Evolutionary conservation across 75 land plant genomes (phyloP).

Genomic region (Ceratopteris richardii): DNA sequence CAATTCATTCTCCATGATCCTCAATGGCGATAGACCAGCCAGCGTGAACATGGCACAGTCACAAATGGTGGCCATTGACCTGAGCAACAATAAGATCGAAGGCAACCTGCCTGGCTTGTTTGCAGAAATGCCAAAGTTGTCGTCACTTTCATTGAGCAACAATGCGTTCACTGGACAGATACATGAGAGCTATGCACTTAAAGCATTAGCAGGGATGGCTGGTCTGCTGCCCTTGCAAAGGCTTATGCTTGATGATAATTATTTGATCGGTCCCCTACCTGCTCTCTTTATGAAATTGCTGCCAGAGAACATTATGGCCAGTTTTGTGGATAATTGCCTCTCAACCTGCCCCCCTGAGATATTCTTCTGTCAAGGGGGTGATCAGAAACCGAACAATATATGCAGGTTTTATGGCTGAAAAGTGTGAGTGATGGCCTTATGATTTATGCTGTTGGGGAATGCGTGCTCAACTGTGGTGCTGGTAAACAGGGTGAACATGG

Average conservation of each 20-base stretch:
- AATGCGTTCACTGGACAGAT: constrained; percentile 9
- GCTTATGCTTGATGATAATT: constrained; percentile 22
- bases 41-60: neutral
- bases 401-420: neutral
- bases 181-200: constrained; percentile 13
- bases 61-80: constrained; percentile 4
- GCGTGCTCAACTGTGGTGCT: no score
- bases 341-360: constrained; percentile 15
- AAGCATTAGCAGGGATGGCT: constrained; percentile 10
- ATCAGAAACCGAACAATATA: neutral
- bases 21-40: neutral
- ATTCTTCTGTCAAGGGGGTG: constrained; percentile 21
- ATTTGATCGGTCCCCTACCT: constrained; percentile 16
- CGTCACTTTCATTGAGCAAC: constrained; percentile 10
- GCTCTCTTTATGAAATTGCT: constrained; percentile 9
- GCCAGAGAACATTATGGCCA: constrained; percentile 11
- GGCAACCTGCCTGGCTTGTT: constrained; percentile 8
- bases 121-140: constrained; percentile 2
- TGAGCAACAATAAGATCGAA: constrained; percentile 8
- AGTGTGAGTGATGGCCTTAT: no score
- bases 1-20: neutral
- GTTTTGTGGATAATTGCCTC: constrained; percentile 22
- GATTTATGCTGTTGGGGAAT: no score
- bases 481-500: no score
- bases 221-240: constrained; percentile 8